Evolutionary conservation across 192 early-diverging fungal species (phyloP).

Genomic region (Coemansia sp.): DNA sequence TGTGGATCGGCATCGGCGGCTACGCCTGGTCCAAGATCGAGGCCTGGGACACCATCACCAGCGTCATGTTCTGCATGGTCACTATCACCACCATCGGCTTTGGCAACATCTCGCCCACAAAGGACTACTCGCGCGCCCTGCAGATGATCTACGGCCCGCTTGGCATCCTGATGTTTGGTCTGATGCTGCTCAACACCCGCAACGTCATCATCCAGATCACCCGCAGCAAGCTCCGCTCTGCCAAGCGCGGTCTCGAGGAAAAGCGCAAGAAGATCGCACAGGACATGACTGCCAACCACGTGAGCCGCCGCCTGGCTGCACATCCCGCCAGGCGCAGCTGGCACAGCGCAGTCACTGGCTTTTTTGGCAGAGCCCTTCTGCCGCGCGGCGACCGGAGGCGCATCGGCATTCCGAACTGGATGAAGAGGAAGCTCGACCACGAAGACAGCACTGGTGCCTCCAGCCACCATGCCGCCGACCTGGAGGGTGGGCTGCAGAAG

Average conservation of each 20-base stretch:
- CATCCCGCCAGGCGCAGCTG: slow-evolving; percentile 25
- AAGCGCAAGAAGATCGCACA: slow-evolving; percentile 37
- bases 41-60: slow-evolving; percentile 43
- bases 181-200: slow-evolving; percentile 52
- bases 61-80: slow-evolving; percentile 55
- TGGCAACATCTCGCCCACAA: slow-evolving; percentile 44
- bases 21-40: slow-evolving; percentile 53
- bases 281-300: slow-evolving; percentile 30
- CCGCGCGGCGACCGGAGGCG: slow-evolving; percentile 28
- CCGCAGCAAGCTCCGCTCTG: slow-evolving; percentile 24
- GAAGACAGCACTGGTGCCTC: neutral
- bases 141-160: slow-evolving; percentile 48
- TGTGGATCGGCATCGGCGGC: no score
- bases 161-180: slow-evolving; percentile 53
- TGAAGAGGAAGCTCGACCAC: slow-evolving; percentile 19
- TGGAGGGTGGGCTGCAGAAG: slow-evolving; percentile 4
- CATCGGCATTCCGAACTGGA: slow-evolving; percentile 46
- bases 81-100: slow-evolving; percentile 53
- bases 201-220: slow-evolving; percentile 52
- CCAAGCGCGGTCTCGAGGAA: slow-evolving; percentile 35
- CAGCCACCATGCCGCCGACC: slow-evolving; percentile 6
- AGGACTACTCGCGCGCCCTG: slow-evolving; percentile 37
- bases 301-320: slow-evolving; percentile 38
- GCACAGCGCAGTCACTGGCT: slow-evolving; percentile 19
- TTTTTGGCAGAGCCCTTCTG: slow-evolving; percentile 28